Evolutionary conservation across 2,329 filamentous ascomycete genomes (phyloP).

Genomic region (Fusarium beomiforme): DNA sequence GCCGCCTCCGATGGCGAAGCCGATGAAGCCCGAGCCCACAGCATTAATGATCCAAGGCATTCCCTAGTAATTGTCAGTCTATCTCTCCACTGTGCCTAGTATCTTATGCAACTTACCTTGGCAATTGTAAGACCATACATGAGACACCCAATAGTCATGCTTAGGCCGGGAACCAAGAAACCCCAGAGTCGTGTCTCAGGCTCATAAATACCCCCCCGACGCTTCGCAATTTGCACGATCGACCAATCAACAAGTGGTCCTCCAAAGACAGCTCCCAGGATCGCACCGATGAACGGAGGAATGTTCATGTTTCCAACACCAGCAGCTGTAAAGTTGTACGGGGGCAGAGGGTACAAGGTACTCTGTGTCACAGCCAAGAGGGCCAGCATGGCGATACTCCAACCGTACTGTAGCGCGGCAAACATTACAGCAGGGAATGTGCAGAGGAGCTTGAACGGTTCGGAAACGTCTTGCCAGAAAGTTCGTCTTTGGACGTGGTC

Average conservation of each 20-base stretch:
- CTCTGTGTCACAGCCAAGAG: slow-evolving; percentile 29
- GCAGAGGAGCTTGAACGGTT: slow-evolving; percentile 10
- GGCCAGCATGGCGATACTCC: slow-evolving; percentile 30
- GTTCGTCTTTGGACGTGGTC: not conserved
- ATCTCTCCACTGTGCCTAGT: accelerated
- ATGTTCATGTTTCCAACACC: slow-evolving; percentile 36
- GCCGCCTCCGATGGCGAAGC: slow-evolving; percentile 29
- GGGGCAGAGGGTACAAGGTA: slow-evolving; percentile 1
- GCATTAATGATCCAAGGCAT: slow-evolving; percentile 37
- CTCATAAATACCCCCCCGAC: slow-evolving; percentile 27
- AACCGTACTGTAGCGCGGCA: slow-evolving; percentile 12
- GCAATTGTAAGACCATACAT: slow-evolving; percentile 35
- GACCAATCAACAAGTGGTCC: slow-evolving; percentile 21
- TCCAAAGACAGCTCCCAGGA: slow-evolving; percentile 21
- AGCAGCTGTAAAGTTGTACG: slow-evolving; percentile 25
- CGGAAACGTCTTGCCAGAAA: slow-evolving; percentile 12
- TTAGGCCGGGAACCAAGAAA: slow-evolving; percentile 21
- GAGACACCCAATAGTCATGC: slow-evolving; percentile 25
- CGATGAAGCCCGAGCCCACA: slow-evolving; percentile 27
- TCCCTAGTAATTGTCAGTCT: not conserved
- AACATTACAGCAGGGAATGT: slow-evolving; percentile 14
- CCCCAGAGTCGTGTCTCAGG: slow-evolving; percentile 33
- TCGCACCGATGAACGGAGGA: slow-evolving; percentile 21
- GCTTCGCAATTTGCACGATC: slow-evolving; percentile 26
- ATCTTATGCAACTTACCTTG: not conserved